phyloP scores from a whole-genome alignment of 192 early-diverging fungal genomes.

The Podila epigama region DNA sequence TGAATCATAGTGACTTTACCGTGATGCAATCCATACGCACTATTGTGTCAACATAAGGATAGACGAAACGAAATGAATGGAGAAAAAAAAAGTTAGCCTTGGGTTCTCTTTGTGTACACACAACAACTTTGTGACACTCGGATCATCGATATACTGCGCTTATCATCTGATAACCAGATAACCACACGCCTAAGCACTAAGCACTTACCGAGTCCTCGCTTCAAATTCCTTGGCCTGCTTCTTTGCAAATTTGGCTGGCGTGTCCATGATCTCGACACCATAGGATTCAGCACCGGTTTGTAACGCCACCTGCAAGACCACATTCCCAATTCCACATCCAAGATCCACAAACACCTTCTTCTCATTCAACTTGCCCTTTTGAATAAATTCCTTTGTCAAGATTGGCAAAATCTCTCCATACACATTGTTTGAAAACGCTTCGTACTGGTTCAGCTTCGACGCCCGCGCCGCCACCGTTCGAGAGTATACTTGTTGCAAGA shows the following conservation, averaged over 20 bases:
- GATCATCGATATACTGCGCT: no score
- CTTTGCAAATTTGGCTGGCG: conserved; percentile 79
- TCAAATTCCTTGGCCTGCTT: conserved; percentile 86
- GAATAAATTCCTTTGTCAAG: conserved; percentile 86
- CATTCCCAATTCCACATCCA: conserved; percentile 95
- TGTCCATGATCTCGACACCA: conserved; percentile 94
- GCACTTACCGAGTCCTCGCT: conserved; percentile 73
- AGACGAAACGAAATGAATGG: no score
- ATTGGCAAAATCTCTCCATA: conserved; percentile 94
- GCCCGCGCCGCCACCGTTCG: conserved; percentile 74
- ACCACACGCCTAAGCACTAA: no score
- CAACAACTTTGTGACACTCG: no score
- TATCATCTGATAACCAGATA: no score
- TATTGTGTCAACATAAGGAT: no score
- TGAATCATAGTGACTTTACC: conserved; percentile 73
- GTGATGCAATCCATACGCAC: conserved; percentile 64
- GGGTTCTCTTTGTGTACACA: no score
- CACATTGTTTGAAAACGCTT: conserved; percentile 78
- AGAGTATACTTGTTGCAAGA: conserved; percentile 89
- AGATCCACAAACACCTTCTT: conserved; percentile 90
- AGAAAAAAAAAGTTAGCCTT: neutral
- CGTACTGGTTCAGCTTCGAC: conserved; percentile 35
- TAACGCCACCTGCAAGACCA: conserved; percentile 94
- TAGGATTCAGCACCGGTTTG: conserved; percentile 81
- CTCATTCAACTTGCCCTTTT: conserved; percentile 66